Evolutionary conservation across 306 rosid species (phyloP).

Genomic region (Trichosanthes cucumerina): DNA sequence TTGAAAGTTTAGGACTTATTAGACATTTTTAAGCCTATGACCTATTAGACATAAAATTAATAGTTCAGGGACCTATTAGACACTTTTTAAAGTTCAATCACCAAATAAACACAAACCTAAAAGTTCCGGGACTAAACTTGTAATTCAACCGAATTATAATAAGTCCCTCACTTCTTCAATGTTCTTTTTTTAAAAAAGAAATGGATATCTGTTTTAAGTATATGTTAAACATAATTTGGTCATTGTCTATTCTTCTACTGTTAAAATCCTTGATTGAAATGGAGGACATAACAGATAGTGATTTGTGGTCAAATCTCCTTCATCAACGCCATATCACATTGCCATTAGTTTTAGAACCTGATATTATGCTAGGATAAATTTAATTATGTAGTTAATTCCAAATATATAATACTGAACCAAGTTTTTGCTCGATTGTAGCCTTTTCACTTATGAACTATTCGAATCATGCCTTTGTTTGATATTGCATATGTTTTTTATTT

Average conservation of each 20-base stretch:
- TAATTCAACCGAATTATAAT: too few species aligned
- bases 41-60: too few species aligned
- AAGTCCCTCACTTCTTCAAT: neutral
- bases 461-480: neutral
- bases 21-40: too few species aligned
- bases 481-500: neutral
- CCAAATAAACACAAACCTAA: too few species aligned
- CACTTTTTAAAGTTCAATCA: too few species aligned
- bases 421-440: neutral
- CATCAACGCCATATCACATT: neutral
- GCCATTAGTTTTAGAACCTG: neutral
- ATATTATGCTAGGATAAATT: neutral
- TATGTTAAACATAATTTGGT: neutral
- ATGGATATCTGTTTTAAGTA: neutral
- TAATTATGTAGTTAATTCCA: neutral
- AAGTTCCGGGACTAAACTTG: too few species aligned
- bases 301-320: neutral
- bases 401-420: neutral
- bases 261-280: neutral
- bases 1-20: too few species aligned
- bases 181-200: neutral
- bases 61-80: too few species aligned
- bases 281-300: neutral
- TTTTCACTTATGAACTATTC: neutral
- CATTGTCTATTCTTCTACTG: neutral